Conservation (phyloP, 768 basidiomycete genomes). For the Lactarius akahatsu region DNA sequence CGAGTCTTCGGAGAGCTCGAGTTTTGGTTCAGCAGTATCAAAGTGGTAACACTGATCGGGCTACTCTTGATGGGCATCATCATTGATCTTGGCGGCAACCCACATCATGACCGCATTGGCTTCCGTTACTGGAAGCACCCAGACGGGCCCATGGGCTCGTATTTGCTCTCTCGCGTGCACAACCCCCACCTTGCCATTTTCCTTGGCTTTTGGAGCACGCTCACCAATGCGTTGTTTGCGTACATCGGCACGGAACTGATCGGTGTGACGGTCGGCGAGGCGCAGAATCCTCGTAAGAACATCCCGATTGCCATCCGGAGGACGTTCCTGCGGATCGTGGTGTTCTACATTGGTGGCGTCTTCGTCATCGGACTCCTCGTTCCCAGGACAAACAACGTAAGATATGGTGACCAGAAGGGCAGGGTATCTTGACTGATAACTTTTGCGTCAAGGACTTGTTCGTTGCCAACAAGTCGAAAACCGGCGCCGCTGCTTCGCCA, state of each 20-base stretch:
- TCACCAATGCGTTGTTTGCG: slow-evolving; percentile 69
- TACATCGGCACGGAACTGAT: slow-evolving; percentile 75
- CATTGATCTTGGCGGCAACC: slow-evolving; percentile 47
- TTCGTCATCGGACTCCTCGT: slow-evolving; percentile 73
- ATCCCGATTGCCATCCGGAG: slow-evolving; percentile 69
- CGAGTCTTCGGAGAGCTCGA: slow-evolving; percentile 71
- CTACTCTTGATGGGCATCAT: slow-evolving; percentile 45
- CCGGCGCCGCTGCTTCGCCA: slow-evolving; percentile 59
- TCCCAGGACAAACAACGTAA: slow-evolving; percentile 53
- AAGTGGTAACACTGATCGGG: slow-evolving; percentile 53
- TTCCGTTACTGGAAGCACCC: slow-evolving; percentile 48
- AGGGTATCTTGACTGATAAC: background rate
- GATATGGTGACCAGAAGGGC: slow-evolving; percentile 22
- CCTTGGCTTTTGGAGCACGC: slow-evolving; percentile 68
- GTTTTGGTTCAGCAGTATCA: slow-evolving; percentile 71
- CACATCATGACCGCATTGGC: slow-evolving; percentile 37
- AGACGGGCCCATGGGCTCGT: slow-evolving; percentile 57
- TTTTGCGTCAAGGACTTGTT: slow-evolving; percentile 35
- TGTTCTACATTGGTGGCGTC: slow-evolving; percentile 71
- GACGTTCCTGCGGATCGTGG: slow-evolving; percentile 57
- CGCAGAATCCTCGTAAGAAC: slow-evolving; percentile 69
- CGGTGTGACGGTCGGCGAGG: slow-evolving; percentile 59
- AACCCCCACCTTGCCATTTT: slow-evolving; percentile 52
- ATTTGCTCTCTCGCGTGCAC: slow-evolving; percentile 50
- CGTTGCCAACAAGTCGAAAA: slow-evolving; percentile 40